phyloP scores from a whole-genome alignment of 352 stramenopile species.

The Pythium myriotylum region DNA sequence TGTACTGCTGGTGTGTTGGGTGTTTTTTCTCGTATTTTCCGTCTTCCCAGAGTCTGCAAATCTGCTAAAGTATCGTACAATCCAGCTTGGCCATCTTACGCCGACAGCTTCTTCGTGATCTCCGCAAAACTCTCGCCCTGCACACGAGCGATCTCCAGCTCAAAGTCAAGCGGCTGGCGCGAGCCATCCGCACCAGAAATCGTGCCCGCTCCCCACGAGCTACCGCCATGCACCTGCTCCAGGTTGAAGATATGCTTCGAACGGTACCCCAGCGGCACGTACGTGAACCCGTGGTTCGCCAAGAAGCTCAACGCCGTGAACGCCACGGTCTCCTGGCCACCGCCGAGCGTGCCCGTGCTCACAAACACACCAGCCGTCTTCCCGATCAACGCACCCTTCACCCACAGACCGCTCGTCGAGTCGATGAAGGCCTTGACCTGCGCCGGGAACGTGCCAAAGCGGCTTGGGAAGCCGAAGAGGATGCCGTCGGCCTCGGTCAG shows the following conservation, averaged over 20 bases:
- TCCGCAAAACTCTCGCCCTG: conserved; percentile 83
- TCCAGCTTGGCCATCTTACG: too few relatives aligned
- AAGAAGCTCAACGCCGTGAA: conserved; percentile 82
- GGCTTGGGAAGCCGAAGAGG: conserved; percentile 83
- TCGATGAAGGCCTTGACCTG: conserved; percentile 92
- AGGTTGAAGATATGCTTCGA: conserved; percentile 61
- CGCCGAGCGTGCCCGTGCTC: conserved; percentile 68
- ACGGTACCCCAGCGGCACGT: conserved; percentile 81
- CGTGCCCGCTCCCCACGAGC: conserved; percentile 79
- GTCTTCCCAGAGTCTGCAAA: too few relatives aligned
- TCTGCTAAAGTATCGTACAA: too few relatives aligned
- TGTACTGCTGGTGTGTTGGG: too few relatives aligned
- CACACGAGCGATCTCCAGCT: conserved; percentile 67
- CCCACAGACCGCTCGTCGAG: conserved; percentile 79
- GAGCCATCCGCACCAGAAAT: conserved; percentile 79
- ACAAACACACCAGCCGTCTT: conserved; percentile 90
- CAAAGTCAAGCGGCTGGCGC: conserved; percentile 62
- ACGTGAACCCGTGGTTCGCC: conserved; percentile 88
- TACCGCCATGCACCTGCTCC: conserved; percentile 72
- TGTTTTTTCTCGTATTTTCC: too few relatives aligned
- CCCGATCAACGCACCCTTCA: conserved; percentile 66
- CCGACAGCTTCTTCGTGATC: conserved; percentile 78
- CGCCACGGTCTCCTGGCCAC: conserved; percentile 89
- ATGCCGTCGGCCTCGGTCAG: conserved; percentile 70
- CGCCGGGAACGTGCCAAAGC: conserved; percentile 72